Percentiles rank a stretch among this genome's conserved stretches.
Conservation (phyloP, 768 basidiomycete genomes). For the Collybiopsis confluens region DNA sequence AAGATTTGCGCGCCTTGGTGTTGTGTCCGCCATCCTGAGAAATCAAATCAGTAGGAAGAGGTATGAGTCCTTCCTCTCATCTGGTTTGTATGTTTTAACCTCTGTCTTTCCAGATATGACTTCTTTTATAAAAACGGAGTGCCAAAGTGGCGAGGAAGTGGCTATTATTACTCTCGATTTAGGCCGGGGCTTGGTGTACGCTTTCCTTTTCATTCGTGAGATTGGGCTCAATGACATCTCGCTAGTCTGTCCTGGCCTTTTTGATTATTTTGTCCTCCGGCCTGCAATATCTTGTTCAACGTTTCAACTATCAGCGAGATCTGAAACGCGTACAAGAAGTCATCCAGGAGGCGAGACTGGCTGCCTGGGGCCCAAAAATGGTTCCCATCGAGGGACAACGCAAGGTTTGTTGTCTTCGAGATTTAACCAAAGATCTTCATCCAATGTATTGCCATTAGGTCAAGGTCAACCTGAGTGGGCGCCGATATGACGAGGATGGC, state of each 20-base stretch:
- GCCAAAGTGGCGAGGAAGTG: slow-evolving; percentile 92
- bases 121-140: slow-evolving; percentile 98
- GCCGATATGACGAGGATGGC: slow-evolving; percentile 52
- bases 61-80: slow-evolving; percentile 32
- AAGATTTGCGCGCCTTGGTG: slow-evolving; percentile 87
- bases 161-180: slow-evolving; percentile 95
- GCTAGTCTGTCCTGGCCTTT: slow-evolving; percentile 74
- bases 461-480: slow-evolving; percentile 63
- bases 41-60: slow-evolving; percentile 72
- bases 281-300: slow-evolving; percentile 78
- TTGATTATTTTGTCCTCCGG: slow-evolving; percentile 71
- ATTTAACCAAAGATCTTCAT: not conserved
- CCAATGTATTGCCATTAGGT: slow-evolving; percentile 38
- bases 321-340: slow-evolving; percentile 62
- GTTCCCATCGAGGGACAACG: slow-evolving; percentile 57
- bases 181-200: slow-evolving; percentile 84
- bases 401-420: slow-evolving; percentile 46
- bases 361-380: slow-evolving; percentile 83
- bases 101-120: slow-evolving; percentile 56
- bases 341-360: slow-evolving; percentile 54
- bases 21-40: slow-evolving; percentile 78
- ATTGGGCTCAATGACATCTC: not conserved
- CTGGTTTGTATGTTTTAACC: not conserved
- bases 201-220: slow-evolving; percentile 19
- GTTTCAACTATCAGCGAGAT: slow-evolving; percentile 73